Evolutionary conservation across 2,329 filamentous ascomycete genomes (phyloP), one percentile per base, ranked within the genome.

Genomic region (Phaeosphaeriaceae sp.): DNA sequence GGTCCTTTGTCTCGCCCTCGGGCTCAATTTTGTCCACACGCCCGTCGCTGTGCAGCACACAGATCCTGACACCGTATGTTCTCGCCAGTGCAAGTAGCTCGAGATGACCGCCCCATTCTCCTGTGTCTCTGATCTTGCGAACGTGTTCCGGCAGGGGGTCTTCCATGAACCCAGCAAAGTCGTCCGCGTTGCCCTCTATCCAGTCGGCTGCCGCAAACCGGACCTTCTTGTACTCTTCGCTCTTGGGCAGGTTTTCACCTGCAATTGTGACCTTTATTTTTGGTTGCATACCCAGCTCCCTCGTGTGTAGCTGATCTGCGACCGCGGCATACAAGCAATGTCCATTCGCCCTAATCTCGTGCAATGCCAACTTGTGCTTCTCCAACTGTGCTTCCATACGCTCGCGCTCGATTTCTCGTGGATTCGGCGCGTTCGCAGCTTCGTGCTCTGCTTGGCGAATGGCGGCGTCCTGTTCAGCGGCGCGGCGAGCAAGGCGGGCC

Each of bases 241-340:
- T 45, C 6, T 44, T 58, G 1, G 58, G 52, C 25, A 62, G 76
- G 68, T 48, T 69, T n/a, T 46, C 21, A 7, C 22, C 45, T 27
- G 45, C 21, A 9, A 47, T n/a, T 13, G 21, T 25, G 22, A 68
- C 59, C 31, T 59, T 48, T 46, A 83, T 78, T 54, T 63, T 62
- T 1, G 78, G 76, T 53, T 72, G 62, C 46, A 79, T 51, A 0
- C 65, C 68, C 25, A 79, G 44, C 0, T 65, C 69, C n/a, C 62
- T 61, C 53, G 84, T 81, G 53, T 79, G 80, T 53, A 97, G 83
- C 78, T 97, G 93, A 75, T 95, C 92, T 24, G 94, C 93, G 51
- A 98, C 85, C 0, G 95, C 93, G 17, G 92, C 91, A 79, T 98
- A 99, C 17, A 99, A 82, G 74, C 95, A 99, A 79, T 99, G 95